Base-by-base conservation (phyloP, 1,139 yeast genomes). In the Scheffersomyces parashehatae region DNA sequence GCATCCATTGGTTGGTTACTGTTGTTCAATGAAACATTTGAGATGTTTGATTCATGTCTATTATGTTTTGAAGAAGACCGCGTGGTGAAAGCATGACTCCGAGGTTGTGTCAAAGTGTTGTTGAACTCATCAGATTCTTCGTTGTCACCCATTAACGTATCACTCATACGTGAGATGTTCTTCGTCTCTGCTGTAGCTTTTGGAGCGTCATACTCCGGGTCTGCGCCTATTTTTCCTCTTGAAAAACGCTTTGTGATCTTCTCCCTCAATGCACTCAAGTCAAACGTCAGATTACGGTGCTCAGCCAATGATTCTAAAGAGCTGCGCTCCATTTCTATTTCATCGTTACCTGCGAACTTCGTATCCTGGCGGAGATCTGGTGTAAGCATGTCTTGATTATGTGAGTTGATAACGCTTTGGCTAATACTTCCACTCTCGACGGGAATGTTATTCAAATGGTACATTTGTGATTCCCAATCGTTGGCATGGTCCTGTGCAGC, bases 401-500 rank as follows among this genome's bases (percentile, higher is more conserved):
- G 26, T 20, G 26, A 20, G 26, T 20, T 32, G 26, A 20, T 8
- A 20, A 20, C 7, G 7, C 26, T 20, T 20, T 6, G 26, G 26
- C 7, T 20, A 20, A 20, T 31, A 12, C 16, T 15, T 15, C 16
- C 36, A 26, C 45, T 47, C 4, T 47, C 54, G 5, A 46, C 45
- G 28, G 64, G 49, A 45, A 65, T 40, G 28, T 75, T 75, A 45
- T 73, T 74, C 53, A 81, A 63, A 45, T 76, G 70, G 57, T 74
- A 77, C 75, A 82, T 81, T 58, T 83, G 83, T 37, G 74, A 65
- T 54, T 83, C 88, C 93, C 93, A 86, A 60, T 84, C 77, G 14
- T 65, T 72, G 40, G 77, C 73, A 60, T 86, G 95, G 48, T 83
- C 87, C 59, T 82, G 85, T 3, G 91, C 93, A 12, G 88, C 84